phyloP scores from a whole-genome alignment of 2,329 filamentous ascomycete species.

The Diaporthe vaccinii region DNA sequence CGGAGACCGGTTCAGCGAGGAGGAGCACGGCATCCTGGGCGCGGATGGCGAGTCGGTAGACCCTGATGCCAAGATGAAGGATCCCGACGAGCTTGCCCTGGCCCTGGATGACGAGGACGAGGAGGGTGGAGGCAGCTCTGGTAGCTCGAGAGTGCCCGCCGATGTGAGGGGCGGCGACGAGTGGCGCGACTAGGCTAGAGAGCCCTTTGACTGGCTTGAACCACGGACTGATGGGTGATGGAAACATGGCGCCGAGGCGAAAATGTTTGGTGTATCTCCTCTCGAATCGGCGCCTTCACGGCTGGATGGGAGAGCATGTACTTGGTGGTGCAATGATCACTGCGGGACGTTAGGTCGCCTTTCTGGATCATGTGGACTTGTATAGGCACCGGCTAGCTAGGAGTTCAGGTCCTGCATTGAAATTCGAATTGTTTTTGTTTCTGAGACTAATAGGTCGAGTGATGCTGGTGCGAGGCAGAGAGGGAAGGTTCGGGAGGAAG shows the following conservation, averaged over 20 bases:
- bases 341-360: neutral
- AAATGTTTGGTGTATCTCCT: neutral
- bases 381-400: constrained; percentile 24
- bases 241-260: neutral
- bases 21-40: constrained; percentile 57
- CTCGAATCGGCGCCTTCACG: neutral
- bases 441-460: neutral
- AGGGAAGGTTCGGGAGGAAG: neutral
- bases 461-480: neutral
- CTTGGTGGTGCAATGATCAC: constrained; percentile 2
- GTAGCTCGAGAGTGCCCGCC: constrained; percentile 49
- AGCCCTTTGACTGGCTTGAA: neutral
- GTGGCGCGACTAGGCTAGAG: constrained; percentile 51
- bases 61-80: constrained; percentile 75
- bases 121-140: constrained; percentile 53
- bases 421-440: neutral
- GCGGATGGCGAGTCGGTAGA: constrained; percentile 56
- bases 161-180: constrained; percentile 62
- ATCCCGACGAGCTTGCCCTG: constrained; percentile 74
- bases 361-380: constrained; percentile 4
- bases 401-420: constrained; percentile 18
- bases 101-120: constrained; percentile 71
- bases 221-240: neutral
- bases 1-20: constrained; percentile 54
- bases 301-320: neutral